These are phyloP conservation scores for Lineolata rhizophorae DNA, from an alignment of 495 filamentous ascomycete genomes.

Conservation along the genomic window DNA sequence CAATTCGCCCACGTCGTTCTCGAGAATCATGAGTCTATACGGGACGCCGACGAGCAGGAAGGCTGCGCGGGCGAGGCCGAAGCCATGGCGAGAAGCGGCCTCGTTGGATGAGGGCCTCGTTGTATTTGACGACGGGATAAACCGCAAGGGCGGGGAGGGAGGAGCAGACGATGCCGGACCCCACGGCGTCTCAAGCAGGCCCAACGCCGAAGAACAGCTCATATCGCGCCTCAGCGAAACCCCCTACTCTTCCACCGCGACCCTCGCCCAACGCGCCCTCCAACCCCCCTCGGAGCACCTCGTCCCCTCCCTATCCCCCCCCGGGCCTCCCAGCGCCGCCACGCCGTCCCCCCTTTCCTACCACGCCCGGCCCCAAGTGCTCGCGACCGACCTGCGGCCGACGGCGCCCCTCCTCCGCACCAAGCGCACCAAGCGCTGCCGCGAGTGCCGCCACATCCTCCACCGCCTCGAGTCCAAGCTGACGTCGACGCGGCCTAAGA, in stretches of 20 bases:
- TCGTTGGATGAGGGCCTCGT: conserved; percentile 46
- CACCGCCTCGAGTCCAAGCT: conserved; percentile 87
- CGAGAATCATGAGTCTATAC: conserved; percentile 82
- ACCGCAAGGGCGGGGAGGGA: conserved; percentile 13
- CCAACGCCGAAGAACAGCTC: too few species aligned
- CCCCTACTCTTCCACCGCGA: too few species aligned
- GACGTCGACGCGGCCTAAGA: conserved; percentile 63
- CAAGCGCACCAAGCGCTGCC: conserved; percentile 82
- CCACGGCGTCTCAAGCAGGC: too few species aligned
- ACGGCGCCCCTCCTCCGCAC: conserved; percentile 63
- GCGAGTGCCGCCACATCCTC: conserved; percentile 82
- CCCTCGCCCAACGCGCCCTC: too few species aligned
- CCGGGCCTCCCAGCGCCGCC: too few species aligned
- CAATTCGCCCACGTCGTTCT: conserved; percentile 54
- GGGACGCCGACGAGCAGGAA: conserved; percentile 46
- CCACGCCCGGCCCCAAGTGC: too few species aligned
- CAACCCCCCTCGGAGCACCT: too few species aligned
- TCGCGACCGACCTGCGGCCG: conserved; percentile 50
- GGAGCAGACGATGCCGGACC: not conserved
- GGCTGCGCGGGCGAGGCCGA: conserved; percentile 35
- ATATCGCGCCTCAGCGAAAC: too few species aligned
- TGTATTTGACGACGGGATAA: conserved; percentile 23
- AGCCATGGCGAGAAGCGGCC: conserved; percentile 57
- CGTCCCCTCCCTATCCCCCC: conserved; percentile 23
- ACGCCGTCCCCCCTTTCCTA: too few species aligned